Percentiles rank a stretch among this genome's conserved stretches.
Conservation (phyloP, 306 rosid genomes). For the Acacia confusa region DNA sequence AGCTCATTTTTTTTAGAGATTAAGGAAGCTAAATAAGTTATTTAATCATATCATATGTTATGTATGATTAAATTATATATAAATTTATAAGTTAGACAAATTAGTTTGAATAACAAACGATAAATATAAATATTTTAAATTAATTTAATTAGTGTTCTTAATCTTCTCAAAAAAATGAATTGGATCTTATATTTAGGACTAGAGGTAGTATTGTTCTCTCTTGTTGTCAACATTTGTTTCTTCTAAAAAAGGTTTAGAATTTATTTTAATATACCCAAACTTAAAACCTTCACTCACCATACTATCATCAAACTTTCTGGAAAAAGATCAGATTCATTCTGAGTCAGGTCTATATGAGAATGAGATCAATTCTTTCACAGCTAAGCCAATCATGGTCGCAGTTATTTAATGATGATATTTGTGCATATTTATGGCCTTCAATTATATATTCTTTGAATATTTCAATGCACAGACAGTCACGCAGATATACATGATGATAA, state of each 20-base stretch:
- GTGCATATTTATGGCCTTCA: not conserved
- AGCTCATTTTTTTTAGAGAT: too few species aligned
- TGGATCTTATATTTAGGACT: too few species aligned
- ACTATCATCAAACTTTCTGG: not conserved
- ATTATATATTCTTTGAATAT: not conserved
- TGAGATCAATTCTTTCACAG: not conserved
- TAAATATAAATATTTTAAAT: too few species aligned
- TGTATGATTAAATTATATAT: too few species aligned
- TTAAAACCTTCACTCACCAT: not conserved
- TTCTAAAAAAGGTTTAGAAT: not conserved
- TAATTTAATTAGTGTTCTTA: too few species aligned
- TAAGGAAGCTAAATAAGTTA: too few species aligned
- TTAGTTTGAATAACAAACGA: too few species aligned
- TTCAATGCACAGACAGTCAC: not conserved
- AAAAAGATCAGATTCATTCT: not conserved
- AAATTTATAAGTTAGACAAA: too few species aligned
- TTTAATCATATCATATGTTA: too few species aligned
- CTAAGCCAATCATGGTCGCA: not conserved
- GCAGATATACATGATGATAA: not conserved
- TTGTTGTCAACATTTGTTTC: not conserved
- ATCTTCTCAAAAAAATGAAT: too few species aligned
- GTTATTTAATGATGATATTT: not conserved
- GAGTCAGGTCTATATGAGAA: not conserved
- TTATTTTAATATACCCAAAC: not conserved
- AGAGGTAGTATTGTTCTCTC: not conserved